Evolutionary conservation across 352 stramenopile species (phyloP).

Genomic region (Phytopythium oedochilum): DNA sequence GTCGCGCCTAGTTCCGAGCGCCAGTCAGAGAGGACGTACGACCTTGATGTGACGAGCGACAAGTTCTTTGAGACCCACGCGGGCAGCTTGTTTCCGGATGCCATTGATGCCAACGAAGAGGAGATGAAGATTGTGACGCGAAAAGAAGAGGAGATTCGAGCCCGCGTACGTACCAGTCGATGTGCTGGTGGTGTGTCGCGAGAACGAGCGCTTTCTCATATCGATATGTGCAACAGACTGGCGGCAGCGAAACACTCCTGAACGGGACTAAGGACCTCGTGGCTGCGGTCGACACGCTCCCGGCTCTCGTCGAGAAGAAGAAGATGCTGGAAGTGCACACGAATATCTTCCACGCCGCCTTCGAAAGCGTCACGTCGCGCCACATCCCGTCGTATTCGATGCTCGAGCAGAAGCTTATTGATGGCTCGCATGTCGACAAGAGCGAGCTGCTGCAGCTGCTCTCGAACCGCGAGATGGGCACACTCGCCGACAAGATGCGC

Average conservation of each 20-base stretch:
- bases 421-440: constrained; percentile 67
- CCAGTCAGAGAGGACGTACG: constrained; percentile 63
- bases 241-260: constrained; percentile 51
- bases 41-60: constrained; percentile 78
- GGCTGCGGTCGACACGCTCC: constrained; percentile 78
- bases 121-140: constrained; percentile 86
- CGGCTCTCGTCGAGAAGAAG: constrained; percentile 82
- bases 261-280: constrained; percentile 83
- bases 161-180: constrained; percentile 15
- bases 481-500: constrained; percentile 74
- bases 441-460: constrained; percentile 69
- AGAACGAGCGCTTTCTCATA: background rate
- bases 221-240: constrained; percentile 27
- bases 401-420: constrained; percentile 85
- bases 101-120: constrained; percentile 85
- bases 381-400: constrained; percentile 83
- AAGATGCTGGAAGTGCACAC: constrained; percentile 88
- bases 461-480: constrained; percentile 54
- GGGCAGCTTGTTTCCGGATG: constrained; percentile 70
- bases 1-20: constrained; percentile 15
- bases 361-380: constrained; percentile 70
- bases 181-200: background rate
- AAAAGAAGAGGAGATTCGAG: constrained; percentile 82
- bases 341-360: constrained; percentile 85
- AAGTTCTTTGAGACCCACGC: constrained; percentile 82